phyloP scores from a whole-genome alignment of 805 yeast genomes.

The Cyberlindnera galapagoensis region DNA sequence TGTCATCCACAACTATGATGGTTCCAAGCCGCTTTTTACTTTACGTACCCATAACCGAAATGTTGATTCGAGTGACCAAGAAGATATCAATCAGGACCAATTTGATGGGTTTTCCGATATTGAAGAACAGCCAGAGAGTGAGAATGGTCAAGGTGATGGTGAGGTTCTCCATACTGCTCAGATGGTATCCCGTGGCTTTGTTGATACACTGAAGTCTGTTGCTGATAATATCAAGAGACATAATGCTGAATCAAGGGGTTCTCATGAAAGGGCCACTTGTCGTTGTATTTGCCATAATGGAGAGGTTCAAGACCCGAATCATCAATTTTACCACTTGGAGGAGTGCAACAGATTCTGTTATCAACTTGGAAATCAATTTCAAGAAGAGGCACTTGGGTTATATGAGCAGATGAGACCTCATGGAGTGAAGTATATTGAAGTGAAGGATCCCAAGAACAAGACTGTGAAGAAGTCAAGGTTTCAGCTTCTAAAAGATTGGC shows the following conservation, averaged over 20 bases:
- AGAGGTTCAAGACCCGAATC: neutral
- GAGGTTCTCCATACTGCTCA: neutral
- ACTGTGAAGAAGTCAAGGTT: neutral
- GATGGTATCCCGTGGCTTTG: conserved; percentile 2
- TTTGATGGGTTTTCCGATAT: conserved; percentile 7
- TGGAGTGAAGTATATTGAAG: conserved; percentile 12
- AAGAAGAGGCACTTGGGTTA: neutral
- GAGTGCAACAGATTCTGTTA: neutral
- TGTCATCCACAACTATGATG: conserved; percentile 31
- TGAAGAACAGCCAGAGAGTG: conserved; percentile 1
- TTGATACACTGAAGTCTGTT: conserved; percentile 3
- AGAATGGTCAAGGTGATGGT: conserved; percentile 1
- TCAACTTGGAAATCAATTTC: neutral
- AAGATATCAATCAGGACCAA: conserved; percentile 2
- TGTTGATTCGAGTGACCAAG: too few relatives aligned
- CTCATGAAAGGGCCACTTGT: neutral
- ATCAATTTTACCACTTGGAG: neutral
- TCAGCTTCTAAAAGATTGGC: conserved; percentile 1
- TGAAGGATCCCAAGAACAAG: neutral
- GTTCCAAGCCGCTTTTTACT: conserved; percentile 29
- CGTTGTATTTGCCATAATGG: neutral
- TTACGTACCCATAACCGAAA: conserved; percentile 33
- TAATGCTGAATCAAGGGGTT: conserved; percentile 1
- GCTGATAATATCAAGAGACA: neutral
- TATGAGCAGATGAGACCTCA: conserved; percentile 4